These are phyloP conservation scores for Solanum chilense DNA, from an alignment of 257 asterid species.

Conservation along the genomic window DNA sequence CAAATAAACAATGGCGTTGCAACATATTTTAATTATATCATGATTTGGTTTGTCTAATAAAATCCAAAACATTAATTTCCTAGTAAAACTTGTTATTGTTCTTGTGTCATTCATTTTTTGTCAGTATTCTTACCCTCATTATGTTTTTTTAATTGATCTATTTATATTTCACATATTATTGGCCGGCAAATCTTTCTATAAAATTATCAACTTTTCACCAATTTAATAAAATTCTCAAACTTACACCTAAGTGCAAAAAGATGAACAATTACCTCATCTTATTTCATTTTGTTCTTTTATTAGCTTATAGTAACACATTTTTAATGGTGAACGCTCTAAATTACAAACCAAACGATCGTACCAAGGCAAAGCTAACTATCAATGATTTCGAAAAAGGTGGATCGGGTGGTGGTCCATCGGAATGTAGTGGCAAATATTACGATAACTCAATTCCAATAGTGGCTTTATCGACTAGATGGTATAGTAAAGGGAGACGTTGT, in stretches of 20 bases:
- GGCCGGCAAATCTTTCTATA: not conserved
- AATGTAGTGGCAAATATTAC: conserved; percentile 15
- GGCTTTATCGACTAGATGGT: conserved; percentile 16
- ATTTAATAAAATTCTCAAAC: not conserved
- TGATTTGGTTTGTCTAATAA: not conserved
- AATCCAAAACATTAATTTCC: not conserved
- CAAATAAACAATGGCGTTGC: not conserved
- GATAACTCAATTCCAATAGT: conserved; percentile 6
- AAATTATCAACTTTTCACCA: not conserved
- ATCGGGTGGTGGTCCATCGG: conserved; percentile 14
- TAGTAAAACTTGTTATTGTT: not conserved
- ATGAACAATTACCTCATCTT: not conserved
- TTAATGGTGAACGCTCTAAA: not conserved
- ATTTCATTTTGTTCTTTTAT: not conserved
- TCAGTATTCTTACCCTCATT: not conserved
- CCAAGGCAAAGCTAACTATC: conserved; percentile 4
- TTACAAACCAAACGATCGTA: conserved; percentile 1
- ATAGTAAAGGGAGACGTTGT: conserved; percentile 3
- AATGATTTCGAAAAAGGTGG: conserved; percentile 11
- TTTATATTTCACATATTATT: not conserved
- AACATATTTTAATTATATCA: not conserved
- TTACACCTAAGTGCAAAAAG: not conserved
- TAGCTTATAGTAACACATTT: not conserved
- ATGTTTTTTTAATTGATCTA: not conserved
- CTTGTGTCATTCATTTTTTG: not conserved